A percentile compares a stretch with the other conserved stretches of the same genome.
phyloP scores from a whole-genome alignment of 2,329 filamentous ascomycete genomes.

The Aspergillus hiratsukae region DNA sequence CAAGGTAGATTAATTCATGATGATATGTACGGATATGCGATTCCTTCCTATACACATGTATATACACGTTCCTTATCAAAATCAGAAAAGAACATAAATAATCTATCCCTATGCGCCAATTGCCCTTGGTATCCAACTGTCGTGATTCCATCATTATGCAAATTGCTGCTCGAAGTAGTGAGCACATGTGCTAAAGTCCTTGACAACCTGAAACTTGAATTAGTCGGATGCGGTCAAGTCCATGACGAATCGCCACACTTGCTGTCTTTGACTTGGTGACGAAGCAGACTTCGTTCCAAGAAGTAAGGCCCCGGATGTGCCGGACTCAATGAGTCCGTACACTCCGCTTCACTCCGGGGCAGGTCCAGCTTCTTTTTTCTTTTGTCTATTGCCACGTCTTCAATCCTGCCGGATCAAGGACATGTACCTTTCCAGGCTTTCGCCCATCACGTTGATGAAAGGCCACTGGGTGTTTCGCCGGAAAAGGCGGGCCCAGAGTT shows the following conservation, averaged over 20 bases:
- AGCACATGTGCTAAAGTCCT: not conserved
- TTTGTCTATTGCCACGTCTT: not conserved
- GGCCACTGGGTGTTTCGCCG: slow-evolving; percentile 31
- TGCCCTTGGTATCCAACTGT: not conserved
- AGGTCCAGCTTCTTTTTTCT: not conserved
- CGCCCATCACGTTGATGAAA: slow-evolving; percentile 29
- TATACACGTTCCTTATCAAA: not conserved
- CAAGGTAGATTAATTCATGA: not conserved
- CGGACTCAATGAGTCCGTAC: not conserved
- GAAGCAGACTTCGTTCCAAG: not conserved
- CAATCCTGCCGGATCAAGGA: slow-evolving; percentile 17
- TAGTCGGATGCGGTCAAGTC: too few species aligned
- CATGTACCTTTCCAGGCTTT: slow-evolving; percentile 28
- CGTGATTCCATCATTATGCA: not conserved
- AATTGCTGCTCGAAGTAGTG: not conserved
- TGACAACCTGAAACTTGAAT: not conserved
- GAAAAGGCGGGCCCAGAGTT: slow-evolving; percentile 29
- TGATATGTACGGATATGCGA: not conserved
- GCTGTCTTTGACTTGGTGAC: not conserved
- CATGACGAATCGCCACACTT: too few species aligned
- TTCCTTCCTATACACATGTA: not conserved
- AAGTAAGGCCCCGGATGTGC: not conserved
- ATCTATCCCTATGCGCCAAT: not conserved
- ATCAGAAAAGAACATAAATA: not conserved
- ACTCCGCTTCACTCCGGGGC: not conserved